Base-by-base conservation (phyloP, 202 grass and related monocot species). In the Cymbopogon flexuosus region DNA sequence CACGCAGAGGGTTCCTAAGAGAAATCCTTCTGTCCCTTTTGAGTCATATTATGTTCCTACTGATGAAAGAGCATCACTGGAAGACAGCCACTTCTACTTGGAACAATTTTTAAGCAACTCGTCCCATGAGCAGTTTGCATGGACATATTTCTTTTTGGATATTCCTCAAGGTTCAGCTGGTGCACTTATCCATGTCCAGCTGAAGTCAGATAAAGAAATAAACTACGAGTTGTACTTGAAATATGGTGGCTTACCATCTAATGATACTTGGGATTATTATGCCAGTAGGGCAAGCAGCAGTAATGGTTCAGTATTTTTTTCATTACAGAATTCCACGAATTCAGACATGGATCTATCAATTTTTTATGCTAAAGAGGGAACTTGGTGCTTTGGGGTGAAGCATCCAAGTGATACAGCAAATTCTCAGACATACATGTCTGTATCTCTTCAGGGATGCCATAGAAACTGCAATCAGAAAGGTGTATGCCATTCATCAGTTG, bases 361-460 rank as follows among this genome's bases (percentile, higher is more conserved):
- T 81, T 89, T 98, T 72, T 98, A 94, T 88, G 90, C 88, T 14
- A 95, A 88, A 69, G 95, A 98, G 75, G 95, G 95, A 66, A 94
- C 82, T 65, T 98, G 95, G 95, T 89, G 86, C 81, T 72, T 98
- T 83, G 95, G 76, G 58, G 45, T 98, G 77, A 93, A 91, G 73
- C 92, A 95, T 93, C 92, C 95, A 86, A 76, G 45, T 80, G 62
- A 82, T 56, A 83, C 36, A 18, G 8, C 70, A 84, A 86, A 78
- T 75, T 86, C 77, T 71, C 58, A 78, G 57, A 93, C 88, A 0
- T 86, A 75, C 57, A 95, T 98, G 83, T 95, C 87, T 66, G 62
- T 98, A 86, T 93, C 92, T 51, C 88, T 98, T 75, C 90, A 91
- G 64, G 95, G 92, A 78, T 98, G 95, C 76, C 89, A 88, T 79